Evolutionary conservation across 805 yeast species (phyloP).

Genomic region (Schwanniomyces yamadae): DNA sequence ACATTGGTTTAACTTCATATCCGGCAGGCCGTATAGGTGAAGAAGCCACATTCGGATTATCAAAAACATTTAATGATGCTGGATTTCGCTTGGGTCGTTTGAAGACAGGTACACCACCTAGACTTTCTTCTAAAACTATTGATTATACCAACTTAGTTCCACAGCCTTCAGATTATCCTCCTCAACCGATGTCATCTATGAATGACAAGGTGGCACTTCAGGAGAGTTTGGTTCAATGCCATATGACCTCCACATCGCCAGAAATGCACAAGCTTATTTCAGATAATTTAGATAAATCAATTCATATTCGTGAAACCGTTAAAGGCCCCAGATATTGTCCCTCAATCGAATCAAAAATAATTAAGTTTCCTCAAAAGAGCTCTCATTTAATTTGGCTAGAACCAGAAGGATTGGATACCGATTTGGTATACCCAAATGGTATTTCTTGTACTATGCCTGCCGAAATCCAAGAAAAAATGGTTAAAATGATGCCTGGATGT

Average conservation of each 20-base stretch:
- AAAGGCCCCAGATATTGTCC: conserved; percentile 98
- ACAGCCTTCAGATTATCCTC: conserved; percentile 81
- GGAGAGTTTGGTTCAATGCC: conserved; percentile 63
- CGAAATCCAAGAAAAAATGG: conserved; percentile 76
- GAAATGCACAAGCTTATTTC: conserved; percentile 69
- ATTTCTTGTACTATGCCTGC: conserved; percentile 95
- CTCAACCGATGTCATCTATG: conserved; percentile 86
- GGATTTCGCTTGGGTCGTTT: conserved; percentile 86
- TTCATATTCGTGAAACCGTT: conserved; percentile 90
- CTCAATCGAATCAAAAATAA: conserved; percentile 85
- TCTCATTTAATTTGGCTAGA: conserved; percentile 91
- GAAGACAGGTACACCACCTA: conserved; percentile 97
- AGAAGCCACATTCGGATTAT: conserved; percentile 84
- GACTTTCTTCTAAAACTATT: conserved; percentile 71
- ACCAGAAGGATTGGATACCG: conserved; percentile 89
- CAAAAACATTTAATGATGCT: conserved; percentile 69
- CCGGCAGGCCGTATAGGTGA: conserved; percentile 97
- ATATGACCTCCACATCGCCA: conserved; percentile 75
- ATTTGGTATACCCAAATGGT: conserved; percentile 94
- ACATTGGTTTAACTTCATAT: conserved; percentile 73
- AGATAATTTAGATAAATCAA: conserved; percentile 72
- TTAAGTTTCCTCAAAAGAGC: conserved; percentile 72
- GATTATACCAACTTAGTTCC: conserved; percentile 60
- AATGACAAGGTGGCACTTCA: conserved; percentile 63
- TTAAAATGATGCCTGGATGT: conserved; percentile 80